phyloP scores from a whole-genome alignment of 2,329 filamentous ascomycete species.

The Fusarium anguioides region DNA sequence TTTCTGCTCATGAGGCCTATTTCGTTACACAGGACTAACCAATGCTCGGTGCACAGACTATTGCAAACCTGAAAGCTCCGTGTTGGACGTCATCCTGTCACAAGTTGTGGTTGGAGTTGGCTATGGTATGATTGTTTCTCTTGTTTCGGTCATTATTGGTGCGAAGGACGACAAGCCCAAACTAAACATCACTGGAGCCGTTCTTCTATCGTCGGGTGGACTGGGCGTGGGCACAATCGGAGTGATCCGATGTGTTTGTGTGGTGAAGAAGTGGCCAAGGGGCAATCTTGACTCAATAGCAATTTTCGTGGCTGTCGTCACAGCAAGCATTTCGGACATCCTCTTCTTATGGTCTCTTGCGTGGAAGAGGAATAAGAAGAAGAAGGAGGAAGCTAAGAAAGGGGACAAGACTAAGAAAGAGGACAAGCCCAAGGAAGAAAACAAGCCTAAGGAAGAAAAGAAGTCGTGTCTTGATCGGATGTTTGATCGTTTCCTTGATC shows the following conservation, averaged over 20 bases:
- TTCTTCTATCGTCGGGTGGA: constrained; percentile 51
- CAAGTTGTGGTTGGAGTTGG: constrained; percentile 62
- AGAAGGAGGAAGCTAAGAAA: no score
- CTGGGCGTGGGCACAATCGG: constrained; percentile 52
- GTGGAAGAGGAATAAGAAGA: no score
- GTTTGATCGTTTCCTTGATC: no score
- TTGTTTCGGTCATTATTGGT: constrained; percentile 63
- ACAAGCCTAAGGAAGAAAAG: background rate
- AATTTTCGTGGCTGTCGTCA: background rate
- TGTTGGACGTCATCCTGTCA: constrained; percentile 60
- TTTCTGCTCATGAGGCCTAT: no score
- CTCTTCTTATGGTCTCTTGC: background rate
- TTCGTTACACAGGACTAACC: no score
- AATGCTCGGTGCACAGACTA: constrained; percentile 43
- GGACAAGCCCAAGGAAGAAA: background rate
- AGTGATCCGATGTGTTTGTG: constrained; percentile 50
- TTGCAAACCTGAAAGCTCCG: constrained; percentile 61
- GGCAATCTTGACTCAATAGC: background rate
- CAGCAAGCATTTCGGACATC: background rate
- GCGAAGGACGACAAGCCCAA: constrained; percentile 44
- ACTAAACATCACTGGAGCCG: constrained; percentile 50
- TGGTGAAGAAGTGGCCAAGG: constrained; percentile 39
- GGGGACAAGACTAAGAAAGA: background rate
- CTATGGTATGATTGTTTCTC: constrained; percentile 66
- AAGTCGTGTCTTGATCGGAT: no score